Percentiles rank a stretch among this genome's conserved stretches.
Conservation (phyloP, 345 rosid genomes). For the Syzygium oleosum region DNA sequence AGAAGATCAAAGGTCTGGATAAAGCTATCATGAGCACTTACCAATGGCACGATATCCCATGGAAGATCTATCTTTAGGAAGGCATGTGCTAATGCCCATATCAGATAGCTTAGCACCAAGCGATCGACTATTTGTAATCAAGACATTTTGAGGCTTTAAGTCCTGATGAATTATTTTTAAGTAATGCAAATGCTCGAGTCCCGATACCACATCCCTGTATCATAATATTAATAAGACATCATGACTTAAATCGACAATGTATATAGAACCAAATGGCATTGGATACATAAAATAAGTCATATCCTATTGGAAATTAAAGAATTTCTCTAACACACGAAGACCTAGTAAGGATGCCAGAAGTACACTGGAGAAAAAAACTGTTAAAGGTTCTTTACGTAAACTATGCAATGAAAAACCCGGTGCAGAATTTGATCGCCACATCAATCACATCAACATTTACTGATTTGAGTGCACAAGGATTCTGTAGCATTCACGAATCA, state of each 20-base stretch:
- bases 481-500: neutral
- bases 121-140: constrained; percentile 50
- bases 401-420: neutral
- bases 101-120: constrained; percentile 80
- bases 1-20: neutral
- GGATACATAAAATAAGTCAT: too few species aligned
- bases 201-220: constrained; percentile 71
- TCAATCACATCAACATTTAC: neutral
- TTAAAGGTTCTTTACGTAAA: neutral
- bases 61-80: constrained; percentile 62
- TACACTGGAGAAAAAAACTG: neutral
- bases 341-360: too few species aligned
- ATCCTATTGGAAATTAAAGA: too few species aligned
- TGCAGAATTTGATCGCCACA: neutral
- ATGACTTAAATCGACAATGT: neutral
- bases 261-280: too few species aligned
- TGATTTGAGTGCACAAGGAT: neutral
- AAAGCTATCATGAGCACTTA: constrained; percentile 8
- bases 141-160: constrained; percentile 89
- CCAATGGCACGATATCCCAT: constrained; percentile 75
- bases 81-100: constrained; percentile 90
- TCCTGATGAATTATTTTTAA: constrained; percentile 81
- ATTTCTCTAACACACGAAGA: too few species aligned
- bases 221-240: neutral
- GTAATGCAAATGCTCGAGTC: constrained; percentile 76